Evolutionary conservation across 768 basidiomycete species (phyloP), one percentile per base, ranked within the genome.

Genomic region (Tylopilus balloui): DNA sequence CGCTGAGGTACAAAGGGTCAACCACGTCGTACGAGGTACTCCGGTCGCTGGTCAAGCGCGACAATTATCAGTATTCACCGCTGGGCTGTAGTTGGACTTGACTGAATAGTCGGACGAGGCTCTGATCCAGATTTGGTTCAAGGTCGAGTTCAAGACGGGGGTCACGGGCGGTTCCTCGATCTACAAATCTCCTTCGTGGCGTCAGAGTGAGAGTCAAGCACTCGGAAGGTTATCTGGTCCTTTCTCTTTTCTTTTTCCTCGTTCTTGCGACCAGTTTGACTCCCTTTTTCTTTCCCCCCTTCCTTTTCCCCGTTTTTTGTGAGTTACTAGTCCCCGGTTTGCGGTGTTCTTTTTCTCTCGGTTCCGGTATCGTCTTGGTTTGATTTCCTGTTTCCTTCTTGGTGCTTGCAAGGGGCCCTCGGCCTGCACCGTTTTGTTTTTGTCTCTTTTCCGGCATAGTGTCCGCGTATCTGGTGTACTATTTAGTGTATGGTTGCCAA

Each of bases 191-290:
- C 7, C 12, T n/a, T 51, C 8, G 15, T 1, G 39, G 19, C 5
- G 8, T 11, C 6, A 14, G 21, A 34, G 25, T 23, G 19, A 3
- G 21, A 34, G 3, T 23, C 42, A 13, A 42, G 24, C 28, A 25
- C 20, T 19, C 14, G 40, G 29, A 45, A 52, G 23, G 40, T 45
- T 38, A 13, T 25, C 50, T 45, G 37, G 42, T 45, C 31, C 35
- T 24, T 51, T 42, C 23, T 42, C 27, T 8, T 24, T 51, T 42
- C 23, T 42, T 21, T 8, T 28, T 40, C 15, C 14, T 19, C 14
- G 21, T 15, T 29, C 45, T 38, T 7, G 27, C 4, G 41, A 14
- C 35, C 35, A 40, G 37, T 19, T 51, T 27, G 25, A 21, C 32
- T 6, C 13, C 9, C 9, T 20, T 40, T 25, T 10, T 4, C 32